A percentile compares a stretch with the other conserved stretches of the same genome.
phyloP scores from a whole-genome alignment of 768 basidiomycete species.

The Pleurotus citrinopileatus region DNA sequence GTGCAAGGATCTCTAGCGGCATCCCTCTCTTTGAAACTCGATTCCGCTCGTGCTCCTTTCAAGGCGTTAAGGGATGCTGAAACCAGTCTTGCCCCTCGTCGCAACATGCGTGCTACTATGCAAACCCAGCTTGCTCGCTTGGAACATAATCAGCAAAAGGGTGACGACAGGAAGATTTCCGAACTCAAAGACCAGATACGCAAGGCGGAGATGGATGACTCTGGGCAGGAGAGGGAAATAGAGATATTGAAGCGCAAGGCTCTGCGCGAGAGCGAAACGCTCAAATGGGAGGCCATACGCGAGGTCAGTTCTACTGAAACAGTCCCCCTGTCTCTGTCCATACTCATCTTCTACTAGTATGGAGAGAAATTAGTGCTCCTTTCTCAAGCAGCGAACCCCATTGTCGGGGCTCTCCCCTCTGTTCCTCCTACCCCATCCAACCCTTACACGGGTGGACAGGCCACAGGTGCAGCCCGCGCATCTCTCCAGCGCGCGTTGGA shows the following conservation, averaged over 20 bases:
- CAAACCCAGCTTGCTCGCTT: constrained; percentile 60
- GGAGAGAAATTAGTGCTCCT: constrained; percentile 77
- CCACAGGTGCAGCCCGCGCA: constrained; percentile 68
- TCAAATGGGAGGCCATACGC: constrained; percentile 79
- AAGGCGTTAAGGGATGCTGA: constrained; percentile 78
- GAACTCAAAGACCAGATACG: constrained; percentile 72
- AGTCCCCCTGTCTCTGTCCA: constrained; percentile 1
- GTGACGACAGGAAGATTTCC: constrained; percentile 61
- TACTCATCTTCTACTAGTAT: constrained; percentile 61
- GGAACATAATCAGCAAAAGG: constrained; percentile 65
- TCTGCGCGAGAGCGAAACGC: constrained; percentile 67
- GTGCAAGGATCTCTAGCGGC: constrained; percentile 66
- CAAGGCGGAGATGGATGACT: constrained; percentile 63
- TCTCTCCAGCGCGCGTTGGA: constrained; percentile 78
- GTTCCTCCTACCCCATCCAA: constrained; percentile 55
- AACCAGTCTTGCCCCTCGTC: constrained; percentile 52
- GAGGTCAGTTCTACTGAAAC: constrained; percentile 48
- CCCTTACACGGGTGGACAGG: constrained; percentile 61
- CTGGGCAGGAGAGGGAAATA: constrained; percentile 64
- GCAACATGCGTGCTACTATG: constrained; percentile 55
- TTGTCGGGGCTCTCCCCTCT: constrained; percentile 60
- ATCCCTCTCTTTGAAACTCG: constrained; percentile 59
- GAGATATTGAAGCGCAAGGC: constrained; percentile 75
- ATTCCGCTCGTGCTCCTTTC: constrained; percentile 60
- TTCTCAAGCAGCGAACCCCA: constrained; percentile 64